Conservation (phyloP, 2,329 filamentous ascomycete genomes). For the Fusarium neocosmosporiellum region DNA sequence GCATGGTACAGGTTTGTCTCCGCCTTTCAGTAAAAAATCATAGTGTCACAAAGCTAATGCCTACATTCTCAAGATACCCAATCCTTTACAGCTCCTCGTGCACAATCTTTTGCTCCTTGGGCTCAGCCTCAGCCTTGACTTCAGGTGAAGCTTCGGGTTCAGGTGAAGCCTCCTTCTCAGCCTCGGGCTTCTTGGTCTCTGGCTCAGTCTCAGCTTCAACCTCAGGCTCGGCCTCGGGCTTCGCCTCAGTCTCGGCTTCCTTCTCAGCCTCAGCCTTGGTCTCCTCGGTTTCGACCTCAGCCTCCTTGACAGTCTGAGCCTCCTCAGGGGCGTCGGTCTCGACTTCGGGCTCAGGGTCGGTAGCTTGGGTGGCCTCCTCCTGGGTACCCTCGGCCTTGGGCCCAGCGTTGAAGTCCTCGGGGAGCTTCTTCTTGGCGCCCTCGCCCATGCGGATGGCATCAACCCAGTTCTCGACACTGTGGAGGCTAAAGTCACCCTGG, state of each 20-base stretch:
- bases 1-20: constrained; percentile 36
- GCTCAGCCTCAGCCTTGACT: constrained; percentile 40
- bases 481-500: constrained; percentile 67
- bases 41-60: constrained; percentile 38
- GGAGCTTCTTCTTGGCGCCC: constrained; percentile 80
- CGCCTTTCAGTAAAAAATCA: constrained; percentile 8
- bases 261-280: not conserved
- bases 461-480: constrained; percentile 84
- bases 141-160: too few species aligned
- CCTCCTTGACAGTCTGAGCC: constrained; percentile 27
- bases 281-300: constrained; percentile 34
- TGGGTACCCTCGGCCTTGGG: constrained; percentile 47
- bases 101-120: constrained; percentile 41
- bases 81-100: constrained; percentile 63
- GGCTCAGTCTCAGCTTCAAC: constrained; percentile 11
- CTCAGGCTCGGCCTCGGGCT: constrained; percentile 28
- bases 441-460: constrained; percentile 93
- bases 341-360: constrained; percentile 42
- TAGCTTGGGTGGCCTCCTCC: constrained; percentile 30
- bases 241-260: constrained; percentile 28
- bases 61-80: constrained; percentile 14
- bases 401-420: constrained; percentile 66
- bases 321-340: constrained; percentile 43
- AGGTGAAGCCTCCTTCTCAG: constrained; percentile 21
- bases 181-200: constrained; percentile 36